Conservation (phyloP, 805 yeast species). For the Myxozyma geophila region DNA sequence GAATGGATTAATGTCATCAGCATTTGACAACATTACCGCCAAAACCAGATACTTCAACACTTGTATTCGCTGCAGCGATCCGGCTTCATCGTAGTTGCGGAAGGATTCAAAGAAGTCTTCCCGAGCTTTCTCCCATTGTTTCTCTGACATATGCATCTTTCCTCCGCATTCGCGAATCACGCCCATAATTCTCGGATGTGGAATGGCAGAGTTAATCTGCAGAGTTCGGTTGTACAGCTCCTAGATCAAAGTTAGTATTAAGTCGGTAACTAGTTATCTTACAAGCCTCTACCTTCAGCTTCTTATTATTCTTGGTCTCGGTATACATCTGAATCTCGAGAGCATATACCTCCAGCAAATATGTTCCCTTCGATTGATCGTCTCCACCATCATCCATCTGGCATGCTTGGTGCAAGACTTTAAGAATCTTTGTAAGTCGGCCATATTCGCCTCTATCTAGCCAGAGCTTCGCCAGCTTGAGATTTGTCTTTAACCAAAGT, state of each 20-base stretch:
- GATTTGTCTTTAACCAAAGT: slow-evolving; percentile 42
- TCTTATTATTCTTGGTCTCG: slow-evolving; percentile 46
- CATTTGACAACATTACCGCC: slow-evolving; percentile 59
- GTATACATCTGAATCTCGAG: slow-evolving; percentile 63
- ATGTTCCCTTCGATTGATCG: slow-evolving; percentile 40
- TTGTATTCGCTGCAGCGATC: slow-evolving; percentile 61
- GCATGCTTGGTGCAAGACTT: slow-evolving; percentile 35
- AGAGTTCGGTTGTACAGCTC: slow-evolving; percentile 56
- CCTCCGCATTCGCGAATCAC: slow-evolving; percentile 80
- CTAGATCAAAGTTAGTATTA: slow-evolving; percentile 36
- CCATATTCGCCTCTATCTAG: slow-evolving; percentile 39
- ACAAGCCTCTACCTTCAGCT: slow-evolving; percentile 42
- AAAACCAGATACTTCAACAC: slow-evolving; percentile 66
- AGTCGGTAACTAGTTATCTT: neutral
- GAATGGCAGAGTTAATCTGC: slow-evolving; percentile 62
- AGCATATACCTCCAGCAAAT: slow-evolving; percentile 66
- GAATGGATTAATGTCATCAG: slow-evolving; percentile 68
- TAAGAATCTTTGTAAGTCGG: slow-evolving; percentile 29
- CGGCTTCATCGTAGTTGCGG: slow-evolving; percentile 67
- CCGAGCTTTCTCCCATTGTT: slow-evolving; percentile 62
- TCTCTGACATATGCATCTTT: slow-evolving; percentile 62
- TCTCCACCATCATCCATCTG: slow-evolving; percentile 37
- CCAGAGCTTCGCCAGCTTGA: slow-evolving; percentile 44
- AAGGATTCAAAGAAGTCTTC: slow-evolving; percentile 60
- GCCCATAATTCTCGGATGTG: slow-evolving; percentile 77